Base-by-base conservation (phyloP, 495 filamentous ascomycete species). In the Aspergillus haitiensis region DNA sequence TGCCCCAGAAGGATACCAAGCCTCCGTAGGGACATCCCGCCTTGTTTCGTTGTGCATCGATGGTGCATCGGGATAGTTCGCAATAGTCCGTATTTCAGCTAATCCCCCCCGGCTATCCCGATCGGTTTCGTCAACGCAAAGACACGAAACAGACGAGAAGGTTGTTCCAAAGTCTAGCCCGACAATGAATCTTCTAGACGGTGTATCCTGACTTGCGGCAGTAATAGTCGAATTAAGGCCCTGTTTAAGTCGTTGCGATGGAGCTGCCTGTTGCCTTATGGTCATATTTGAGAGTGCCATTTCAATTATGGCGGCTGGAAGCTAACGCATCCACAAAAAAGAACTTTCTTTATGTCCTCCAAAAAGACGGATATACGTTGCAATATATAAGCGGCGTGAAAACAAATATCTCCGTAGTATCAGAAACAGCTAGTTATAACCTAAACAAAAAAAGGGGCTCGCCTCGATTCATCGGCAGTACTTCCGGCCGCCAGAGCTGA, bases 141-240 rank as follows among this genome's bases (percentile, higher is more conserved):
- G 52, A 7, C 44, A n/a, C 6, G 52, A 55, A 12, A 55, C 52
- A 13, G 52, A 44, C 4, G 52, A 55, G 37, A 55, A 55, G 3
- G 37, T 55, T 2, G 52, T 55, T 5, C 52, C 52, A 44, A 55
- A 55, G 52, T 55, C 52, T 32, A 55, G 15, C n/a, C 52, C 52
- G 9, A 55, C 27, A 15, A 55, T 40, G n/a, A 55, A 55, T n/a
- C 40, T 35, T 7, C 52, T 40, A 27, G 12, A 0, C 2, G 15
- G 15, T 16, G 21, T 27, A 27, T 27, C 21, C 21, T 27, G 21
- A 27, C 21, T 27, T 27, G 21, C 21, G 3, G 1, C 3, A 27
- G 21, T 1, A 3, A 27, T 27, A 3, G 21, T 27, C 1, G 21
- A 27, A 1, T 27, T 27, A 3, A 27, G 21, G 21, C 21, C 21